Evolutionary conservation across 2,329 filamentous ascomycete species (phyloP), one percentile per base, ranked within the genome.

Genomic region (Boeremia exigua): DNA sequence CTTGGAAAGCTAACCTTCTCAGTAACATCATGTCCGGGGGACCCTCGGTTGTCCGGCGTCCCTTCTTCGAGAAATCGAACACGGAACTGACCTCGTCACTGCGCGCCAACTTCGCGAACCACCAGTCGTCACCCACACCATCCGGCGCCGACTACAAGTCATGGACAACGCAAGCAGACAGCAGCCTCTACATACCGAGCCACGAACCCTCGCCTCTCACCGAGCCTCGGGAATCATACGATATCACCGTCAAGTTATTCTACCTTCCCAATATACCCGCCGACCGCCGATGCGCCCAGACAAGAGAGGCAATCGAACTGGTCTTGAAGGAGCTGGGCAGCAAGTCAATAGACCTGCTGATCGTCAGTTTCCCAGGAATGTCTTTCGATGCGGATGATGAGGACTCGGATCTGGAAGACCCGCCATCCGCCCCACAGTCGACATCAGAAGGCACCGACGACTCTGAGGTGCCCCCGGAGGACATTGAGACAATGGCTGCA

Each of bases 211-310:
- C 86, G 4, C 89, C 89, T 0, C 80, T 99, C 40, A 82, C 86
- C 29, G 95, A 99, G 72, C 92, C 96, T 65, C 82, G 89, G 25
- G 82, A 84, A 56, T 88, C 92, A 65, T 99, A 99, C 79, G 92
- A 97, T 72, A 92, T 97, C 69, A 97, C 94, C 0, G 88, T 95
- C 58, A 99, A 99, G 78, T 79, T 99, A 19, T 99, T 99, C 81
- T 96, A 95, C 76, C 83, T 98, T 27, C 89, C 92, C 3, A 85
- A 84, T 15, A 85, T 91, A 48, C 82, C 88, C 9, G 78, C 85
- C 1, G 81, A 82, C 15, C 79, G 86, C 61, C 86, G 94, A 56
- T 85, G 84, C 63, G 80, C 81, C 50, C 88, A 96, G 71, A 89
- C 90, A 8, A 78, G 84, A 51, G 90, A 96, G 70, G 94, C 95